A percentile compares a stretch with the other conserved stretches of the same genome.
Evolutionary conservation across 306 rosid species (phyloP).

Genomic region (Trifolium subterraneum): DNA sequence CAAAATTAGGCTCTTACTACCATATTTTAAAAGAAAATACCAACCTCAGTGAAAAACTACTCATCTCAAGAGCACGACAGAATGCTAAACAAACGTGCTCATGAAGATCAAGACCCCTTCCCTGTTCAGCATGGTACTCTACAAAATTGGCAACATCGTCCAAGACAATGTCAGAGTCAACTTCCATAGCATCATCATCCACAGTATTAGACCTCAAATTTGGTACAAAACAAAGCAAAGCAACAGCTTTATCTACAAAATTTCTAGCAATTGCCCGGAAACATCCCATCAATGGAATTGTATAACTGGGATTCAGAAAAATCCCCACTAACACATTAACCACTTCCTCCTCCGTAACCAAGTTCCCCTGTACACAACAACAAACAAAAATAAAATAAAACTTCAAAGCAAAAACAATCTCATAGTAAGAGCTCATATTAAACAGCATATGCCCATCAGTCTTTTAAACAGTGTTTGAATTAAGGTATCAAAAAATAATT

Average conservation of each 20-base stretch:
- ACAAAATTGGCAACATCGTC: conserved; percentile 55
- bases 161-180: conserved; percentile 42
- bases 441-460: background rate
- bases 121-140: conserved; percentile 52
- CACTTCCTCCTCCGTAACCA: conserved; percentile 67
- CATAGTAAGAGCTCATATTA: background rate
- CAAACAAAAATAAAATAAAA: background rate
- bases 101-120: conserved; percentile 84
- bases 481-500: background rate
- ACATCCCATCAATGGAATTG: conserved; percentile 74
- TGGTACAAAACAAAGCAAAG: conserved; percentile 62
- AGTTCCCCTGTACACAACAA: conserved; percentile 51
- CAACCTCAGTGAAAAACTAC: conserved; percentile 69
- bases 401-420: background rate
- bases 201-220: conserved; percentile 60
- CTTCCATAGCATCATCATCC: conserved; percentile 18
- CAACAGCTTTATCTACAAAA: conserved; percentile 63
- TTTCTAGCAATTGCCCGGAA: conserved; percentile 63
- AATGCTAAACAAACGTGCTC: conserved; percentile 86
- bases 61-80: conserved; percentile 78
- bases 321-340: conserved; percentile 59
- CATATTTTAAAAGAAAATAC: conserved; percentile 15
- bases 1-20: background rate
- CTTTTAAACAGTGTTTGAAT: background rate
- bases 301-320: conserved; percentile 70